Evolutionary conservation across 2,329 filamentous ascomycete genomes (phyloP).

Genomic region (Akanthomyces muscarius): DNA sequence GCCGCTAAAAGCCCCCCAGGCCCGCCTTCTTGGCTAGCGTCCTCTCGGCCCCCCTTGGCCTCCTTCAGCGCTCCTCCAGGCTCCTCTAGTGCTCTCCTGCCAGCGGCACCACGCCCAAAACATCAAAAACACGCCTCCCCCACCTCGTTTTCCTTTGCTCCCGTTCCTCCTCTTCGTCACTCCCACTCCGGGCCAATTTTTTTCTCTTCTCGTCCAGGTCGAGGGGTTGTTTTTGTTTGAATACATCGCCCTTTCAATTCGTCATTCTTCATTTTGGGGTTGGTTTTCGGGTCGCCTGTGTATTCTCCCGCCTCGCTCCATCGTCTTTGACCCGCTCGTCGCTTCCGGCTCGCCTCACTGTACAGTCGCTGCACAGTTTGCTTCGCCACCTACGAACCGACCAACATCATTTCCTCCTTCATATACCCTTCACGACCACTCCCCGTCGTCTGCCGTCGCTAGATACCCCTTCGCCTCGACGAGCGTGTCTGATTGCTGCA

Average conservation of each 20-base stretch:
- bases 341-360: conserved; percentile 7
- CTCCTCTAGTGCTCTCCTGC: neutral
- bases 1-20: neutral
- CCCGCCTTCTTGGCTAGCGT: neutral
- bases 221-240: conserved; percentile 5
- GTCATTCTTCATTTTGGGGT: neutral
- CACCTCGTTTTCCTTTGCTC: neutral
- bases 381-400: neutral
- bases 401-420: neutral
- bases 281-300: neutral
- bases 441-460: neutral
- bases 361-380: neutral
- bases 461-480: neutral
- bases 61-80: neutral
- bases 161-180: neutral
- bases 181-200: conserved; percentile 1
- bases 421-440: neutral
- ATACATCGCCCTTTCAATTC: neutral
- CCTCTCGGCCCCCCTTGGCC: neutral
- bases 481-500: neutral
- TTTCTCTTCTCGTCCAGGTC: neutral
- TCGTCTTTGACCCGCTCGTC: conserved; percentile 9
- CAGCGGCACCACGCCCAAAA: conserved; percentile 4
- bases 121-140: conserved; percentile 12
- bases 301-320: neutral